Base-by-base conservation (phyloP, 192 early-diverging fungal species). In the Coemansia sp. region DNA sequence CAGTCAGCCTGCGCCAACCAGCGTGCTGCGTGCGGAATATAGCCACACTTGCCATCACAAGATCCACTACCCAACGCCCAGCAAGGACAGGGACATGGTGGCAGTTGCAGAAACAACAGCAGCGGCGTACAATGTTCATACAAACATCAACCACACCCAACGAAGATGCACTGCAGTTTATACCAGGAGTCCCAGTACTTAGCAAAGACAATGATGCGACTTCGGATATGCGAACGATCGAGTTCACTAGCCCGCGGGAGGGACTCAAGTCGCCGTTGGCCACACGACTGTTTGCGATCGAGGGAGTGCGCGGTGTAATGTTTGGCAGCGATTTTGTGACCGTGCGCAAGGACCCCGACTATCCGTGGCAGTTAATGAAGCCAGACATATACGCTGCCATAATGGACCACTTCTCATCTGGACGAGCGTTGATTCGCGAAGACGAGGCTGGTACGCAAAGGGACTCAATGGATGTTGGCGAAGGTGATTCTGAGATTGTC, bases 281-380 rank as follows among this genome's bases (percentile, higher is more conserved):
- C 31, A 88, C 88, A 16, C 73, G 85, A 21, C 83, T 99, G n/a
- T 96, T 99, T 75, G 82, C 87, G 49, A 93, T 99, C 67, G 94
- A 97, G 54, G 97, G 97, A 25, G 90, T 99, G 23, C 69, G 81
- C 14, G 88, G 89, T 12, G 90, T 99, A 3, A 90, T 99, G 61
- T 95, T 91, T 58, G 93, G 94, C 26, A 82, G 88, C 7, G 96
- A 99, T 69, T 98, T 97, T 83, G 88, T 99, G 68, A 95, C 95
- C 3, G 87, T 99, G 68, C 90, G 92, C 55, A 98, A 97, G 76
- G 88, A 95, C 62, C 71, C 83, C 44, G 90, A 91, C 58, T 87
- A 83, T n/a, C 87, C 90, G 56, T 99, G 97, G 97, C 94, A 93
- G 76, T 74, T 99, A 58, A 91, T 98, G 89, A 97, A 97, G 67